Conservation (phyloP, 2,329 filamentous ascomycete genomes). For the Aquanectria penicillioides region DNA sequence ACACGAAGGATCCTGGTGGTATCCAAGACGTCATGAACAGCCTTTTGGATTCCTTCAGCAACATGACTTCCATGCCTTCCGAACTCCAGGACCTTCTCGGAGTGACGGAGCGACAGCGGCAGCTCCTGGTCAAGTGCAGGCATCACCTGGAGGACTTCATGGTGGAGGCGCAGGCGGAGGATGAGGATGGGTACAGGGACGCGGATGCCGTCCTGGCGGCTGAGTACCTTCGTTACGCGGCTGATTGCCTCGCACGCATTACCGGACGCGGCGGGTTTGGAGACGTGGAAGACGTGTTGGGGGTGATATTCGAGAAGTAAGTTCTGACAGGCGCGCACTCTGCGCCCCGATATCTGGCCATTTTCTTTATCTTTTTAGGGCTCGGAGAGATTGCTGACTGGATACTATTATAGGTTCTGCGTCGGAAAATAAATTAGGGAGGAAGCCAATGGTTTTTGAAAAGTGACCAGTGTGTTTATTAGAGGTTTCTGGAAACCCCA, state of each 20-base stretch:
- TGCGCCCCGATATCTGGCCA: slow-evolving; percentile 15
- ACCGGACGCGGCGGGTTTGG: slow-evolving; percentile 86
- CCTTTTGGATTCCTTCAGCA: slow-evolving; percentile 74
- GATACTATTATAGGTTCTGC: slow-evolving; percentile 51
- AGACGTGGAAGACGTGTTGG: slow-evolving; percentile 94
- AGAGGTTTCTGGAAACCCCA: slow-evolving; percentile 9
- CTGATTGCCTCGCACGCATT: slow-evolving; percentile 82
- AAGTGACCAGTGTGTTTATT: slow-evolving; percentile 6
- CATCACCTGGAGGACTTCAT: slow-evolving; percentile 79
- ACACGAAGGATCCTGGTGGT: slow-evolving; percentile 64
- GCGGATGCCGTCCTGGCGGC: slow-evolving; percentile 90
- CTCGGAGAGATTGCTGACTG: slow-evolving; percentile 28
- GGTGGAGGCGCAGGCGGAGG: slow-evolving; percentile 62
- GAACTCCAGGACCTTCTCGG: slow-evolving; percentile 87
- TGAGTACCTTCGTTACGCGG: slow-evolving; percentile 85
- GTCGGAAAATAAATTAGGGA: slow-evolving; percentile 53
- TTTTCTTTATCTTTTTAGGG: background rate
- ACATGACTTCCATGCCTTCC: slow-evolving; percentile 75
- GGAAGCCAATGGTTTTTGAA: background rate
- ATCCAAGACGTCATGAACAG: slow-evolving; percentile 75
- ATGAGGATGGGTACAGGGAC: slow-evolving; percentile 54
- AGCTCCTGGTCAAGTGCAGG: slow-evolving; percentile 80
- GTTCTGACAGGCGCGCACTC: slow-evolving; percentile 45
- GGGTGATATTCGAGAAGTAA: slow-evolving; percentile 97
- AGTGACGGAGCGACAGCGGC: slow-evolving; percentile 88